Percentiles rank a stretch among this genome's conserved stretches.
Evolutionary conservation across 345 rosid species (phyloP).

Genomic region (Pistacia vera): DNA sequence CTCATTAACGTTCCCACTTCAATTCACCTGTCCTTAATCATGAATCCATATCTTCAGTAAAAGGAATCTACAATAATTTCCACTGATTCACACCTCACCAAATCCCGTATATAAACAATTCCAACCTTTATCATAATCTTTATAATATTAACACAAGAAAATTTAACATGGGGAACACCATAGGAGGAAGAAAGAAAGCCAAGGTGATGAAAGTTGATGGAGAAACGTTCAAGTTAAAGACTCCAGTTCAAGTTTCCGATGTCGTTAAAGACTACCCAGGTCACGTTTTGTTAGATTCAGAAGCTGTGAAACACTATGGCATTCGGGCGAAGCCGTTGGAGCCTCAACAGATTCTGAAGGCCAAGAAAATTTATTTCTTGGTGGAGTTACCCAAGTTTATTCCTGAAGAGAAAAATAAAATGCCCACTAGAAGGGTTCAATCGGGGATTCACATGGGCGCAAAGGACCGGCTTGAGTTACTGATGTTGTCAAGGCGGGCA

Average conservation of each 20-base stretch:
- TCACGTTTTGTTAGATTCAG: slow-evolving; percentile 73
- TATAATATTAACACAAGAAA: background rate
- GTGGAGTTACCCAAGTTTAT: slow-evolving; percentile 64
- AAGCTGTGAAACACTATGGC: slow-evolving; percentile 76
- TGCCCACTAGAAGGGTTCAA: slow-evolving; percentile 62
- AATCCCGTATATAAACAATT: background rate
- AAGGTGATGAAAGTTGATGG: slow-evolving; percentile 90
- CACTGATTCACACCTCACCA: slow-evolving; percentile 5
- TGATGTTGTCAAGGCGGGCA: slow-evolving; percentile 79
- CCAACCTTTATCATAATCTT: too few relatives aligned
- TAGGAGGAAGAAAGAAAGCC: slow-evolving; percentile 55
- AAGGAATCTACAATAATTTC: background rate
- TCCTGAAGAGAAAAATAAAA: slow-evolving; percentile 31
- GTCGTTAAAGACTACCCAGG: slow-evolving; percentile 73
- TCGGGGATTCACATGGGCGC: slow-evolving; percentile 84
- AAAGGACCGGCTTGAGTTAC: slow-evolving; percentile 79
- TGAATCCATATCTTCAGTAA: background rate
- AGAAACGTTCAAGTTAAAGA: slow-evolving; percentile 68
- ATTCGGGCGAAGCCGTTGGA: slow-evolving; percentile 76
- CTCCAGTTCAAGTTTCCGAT: slow-evolving; percentile 64
- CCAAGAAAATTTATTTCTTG: slow-evolving; percentile 69
- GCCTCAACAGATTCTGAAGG: slow-evolving; percentile 55
- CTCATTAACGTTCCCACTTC: slow-evolving; percentile 10
- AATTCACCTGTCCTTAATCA: background rate
- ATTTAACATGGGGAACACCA: slow-evolving; percentile 67